Conservation (phyloP, 2,329 filamentous ascomycete genomes). For the Trichoderma arundinaceum region DNA sequence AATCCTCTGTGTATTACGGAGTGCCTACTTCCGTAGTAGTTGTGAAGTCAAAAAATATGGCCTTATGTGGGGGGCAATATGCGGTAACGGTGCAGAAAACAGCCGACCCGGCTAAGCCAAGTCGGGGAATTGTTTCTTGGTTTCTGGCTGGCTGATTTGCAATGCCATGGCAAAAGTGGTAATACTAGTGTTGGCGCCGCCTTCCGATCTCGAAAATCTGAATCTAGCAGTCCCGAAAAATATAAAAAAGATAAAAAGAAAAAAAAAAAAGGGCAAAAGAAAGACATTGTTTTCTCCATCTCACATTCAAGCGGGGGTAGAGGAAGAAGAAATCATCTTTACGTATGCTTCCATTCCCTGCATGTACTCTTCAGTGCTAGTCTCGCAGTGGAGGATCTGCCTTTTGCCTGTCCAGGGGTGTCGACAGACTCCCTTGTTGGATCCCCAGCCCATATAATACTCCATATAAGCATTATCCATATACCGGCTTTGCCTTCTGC, state of each 20-base stretch:
- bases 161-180: neutral
- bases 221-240: neutral
- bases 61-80: slow-evolving; percentile 10
- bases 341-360: neutral
- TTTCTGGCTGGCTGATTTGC: neutral
- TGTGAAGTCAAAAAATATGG: neutral
- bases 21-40: neutral
- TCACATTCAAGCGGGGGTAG: neutral
- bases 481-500: neutral
- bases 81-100: slow-evolving; percentile 1
- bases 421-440: slow-evolving; percentile 17
- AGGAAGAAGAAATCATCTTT: neutral
- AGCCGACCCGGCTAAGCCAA: neutral
- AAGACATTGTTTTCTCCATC: neutral
- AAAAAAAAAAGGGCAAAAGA: neutral
- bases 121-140: slow-evolving; percentile 7
- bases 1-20: too few relatives aligned
- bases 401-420: slow-evolving; percentile 19
- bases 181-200: slow-evolving; percentile 16
- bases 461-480: neutral
- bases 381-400: slow-evolving; percentile 4
- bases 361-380: neutral
- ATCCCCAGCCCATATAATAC: neutral
- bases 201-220: slow-evolving; percentile 24
- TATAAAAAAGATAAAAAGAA: neutral